These are phyloP conservation scores for Aspergillus pseudonomiae DNA, from an alignment of 2,329 filamentous ascomycete genomes.

Conservation along the genomic window DNA sequence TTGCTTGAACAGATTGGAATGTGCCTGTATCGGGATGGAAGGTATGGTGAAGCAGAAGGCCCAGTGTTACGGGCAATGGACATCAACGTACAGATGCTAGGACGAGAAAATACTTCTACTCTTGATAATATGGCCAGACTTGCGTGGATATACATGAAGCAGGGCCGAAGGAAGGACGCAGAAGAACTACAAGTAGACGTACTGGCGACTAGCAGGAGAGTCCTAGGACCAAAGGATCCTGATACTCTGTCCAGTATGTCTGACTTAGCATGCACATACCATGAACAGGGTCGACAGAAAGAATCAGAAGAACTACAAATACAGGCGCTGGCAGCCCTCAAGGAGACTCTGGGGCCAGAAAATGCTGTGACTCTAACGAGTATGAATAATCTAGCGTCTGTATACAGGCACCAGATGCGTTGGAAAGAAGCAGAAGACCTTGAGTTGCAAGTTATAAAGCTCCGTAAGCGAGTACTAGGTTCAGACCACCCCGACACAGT, in stretches of 20 bases:
- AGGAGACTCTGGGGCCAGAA: background rate
- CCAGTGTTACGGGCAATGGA: background rate
- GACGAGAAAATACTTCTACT: background rate
- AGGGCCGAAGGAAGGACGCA: conserved; percentile 17
- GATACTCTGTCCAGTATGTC: background rate
- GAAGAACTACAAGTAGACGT: background rate
- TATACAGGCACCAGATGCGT: background rate
- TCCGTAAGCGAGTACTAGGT: too few relatives aligned
- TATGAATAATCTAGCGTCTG: background rate
- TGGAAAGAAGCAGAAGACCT: too few relatives aligned
- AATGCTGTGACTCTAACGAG: background rate
- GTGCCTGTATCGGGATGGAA: background rate
- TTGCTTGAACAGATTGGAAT: background rate
- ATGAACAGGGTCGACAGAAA: background rate
- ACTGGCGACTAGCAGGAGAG: background rate
- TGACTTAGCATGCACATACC: background rate
- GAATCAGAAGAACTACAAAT: background rate
- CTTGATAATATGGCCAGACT: background rate
- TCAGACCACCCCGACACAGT: too few relatives aligned
- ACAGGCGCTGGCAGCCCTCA: background rate
- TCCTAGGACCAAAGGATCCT: background rate
- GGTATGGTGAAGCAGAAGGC: background rate
- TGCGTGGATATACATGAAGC: background rate
- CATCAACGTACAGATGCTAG: background rate
- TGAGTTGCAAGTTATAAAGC: too few relatives aligned